These are phyloP conservation scores for Globisporangium ultimum DNA, from an alignment of 352 stramenopile species.

Conservation along the genomic window DNA sequence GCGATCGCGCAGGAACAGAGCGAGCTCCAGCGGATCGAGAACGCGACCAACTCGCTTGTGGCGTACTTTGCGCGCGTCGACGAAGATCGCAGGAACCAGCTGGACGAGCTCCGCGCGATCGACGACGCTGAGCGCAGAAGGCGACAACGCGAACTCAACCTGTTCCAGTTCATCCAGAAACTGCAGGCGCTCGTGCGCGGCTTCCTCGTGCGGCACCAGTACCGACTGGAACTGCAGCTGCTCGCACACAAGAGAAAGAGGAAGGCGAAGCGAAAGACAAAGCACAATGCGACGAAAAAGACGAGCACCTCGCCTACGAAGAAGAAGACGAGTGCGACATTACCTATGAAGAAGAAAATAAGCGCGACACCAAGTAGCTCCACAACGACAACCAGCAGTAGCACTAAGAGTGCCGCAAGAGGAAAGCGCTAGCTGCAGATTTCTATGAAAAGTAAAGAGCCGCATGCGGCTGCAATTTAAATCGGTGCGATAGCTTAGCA, in stretches of 20 bases:
- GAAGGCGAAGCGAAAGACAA: conserved; percentile 21
- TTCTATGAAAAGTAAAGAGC: too few relatives aligned
- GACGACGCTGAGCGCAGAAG: conserved; percentile 25
- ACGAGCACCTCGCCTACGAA: neutral
- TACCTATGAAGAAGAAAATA: too few relatives aligned
- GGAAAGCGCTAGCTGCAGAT: too few relatives aligned
- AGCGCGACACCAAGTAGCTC: neutral
- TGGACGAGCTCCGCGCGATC: conserved; percentile 42
- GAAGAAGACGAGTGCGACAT: conserved; percentile 1
- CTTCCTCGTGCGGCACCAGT: conserved; percentile 41
- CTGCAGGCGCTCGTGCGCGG: conserved; percentile 59
- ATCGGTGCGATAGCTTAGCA: too few relatives aligned
- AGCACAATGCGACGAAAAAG: conserved; percentile 24
- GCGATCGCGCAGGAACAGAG: conserved; percentile 28
- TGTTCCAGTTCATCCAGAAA: conserved; percentile 47
- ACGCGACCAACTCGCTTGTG: conserved; percentile 31
- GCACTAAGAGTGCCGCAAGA: too few relatives aligned
- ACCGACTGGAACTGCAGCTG: conserved; percentile 28
- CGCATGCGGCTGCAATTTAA: too few relatives aligned
- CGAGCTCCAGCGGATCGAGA: conserved; percentile 27
- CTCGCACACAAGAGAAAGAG: conserved; percentile 17
- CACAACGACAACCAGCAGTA: too few relatives aligned
- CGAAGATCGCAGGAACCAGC: conserved; percentile 41
- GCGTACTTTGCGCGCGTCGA: conserved; percentile 51
- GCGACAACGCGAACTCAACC: conserved; percentile 35